A percentile compares a stretch with the other conserved stretches of the same genome.
Evolutionary conservation across 306 rosid species (phyloP).

Genomic region (Benincasa hispida): DNA sequence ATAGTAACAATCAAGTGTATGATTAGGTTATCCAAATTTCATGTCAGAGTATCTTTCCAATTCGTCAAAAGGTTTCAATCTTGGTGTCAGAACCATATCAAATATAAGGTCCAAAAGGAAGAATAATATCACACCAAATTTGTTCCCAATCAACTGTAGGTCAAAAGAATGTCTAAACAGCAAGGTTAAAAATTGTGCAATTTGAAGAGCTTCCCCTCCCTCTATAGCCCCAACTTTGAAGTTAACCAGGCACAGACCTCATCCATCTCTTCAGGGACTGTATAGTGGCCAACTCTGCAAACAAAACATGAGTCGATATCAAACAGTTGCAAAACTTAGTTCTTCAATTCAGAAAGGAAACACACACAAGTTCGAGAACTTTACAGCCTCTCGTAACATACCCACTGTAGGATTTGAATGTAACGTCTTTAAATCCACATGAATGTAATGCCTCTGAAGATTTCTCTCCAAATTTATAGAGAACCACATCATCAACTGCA

Average conservation of each 20-base stretch:
- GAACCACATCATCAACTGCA: slow-evolving; percentile 82
- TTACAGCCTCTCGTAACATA: slow-evolving; percentile 10
- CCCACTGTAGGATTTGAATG: slow-evolving; percentile 70
- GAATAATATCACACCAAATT: neutral
- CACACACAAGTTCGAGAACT: neutral
- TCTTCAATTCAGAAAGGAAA: neutral
- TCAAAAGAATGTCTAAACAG: slow-evolving; percentile 7
- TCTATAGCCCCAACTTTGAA: slow-evolving; percentile 52
- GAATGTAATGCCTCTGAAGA: slow-evolving; percentile 46
- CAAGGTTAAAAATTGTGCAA: neutral
- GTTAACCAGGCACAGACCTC: slow-evolving; percentile 71
- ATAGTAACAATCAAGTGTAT: neutral
- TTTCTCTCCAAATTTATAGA: slow-evolving; percentile 74
- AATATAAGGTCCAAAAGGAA: neutral
- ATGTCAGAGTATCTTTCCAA: neutral
- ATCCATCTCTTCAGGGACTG: slow-evolving; percentile 89
- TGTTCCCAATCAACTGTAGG: slow-evolving; percentile 1
- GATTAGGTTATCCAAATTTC: neutral
- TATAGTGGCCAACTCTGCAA: slow-evolving; percentile 86
- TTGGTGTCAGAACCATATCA: slow-evolving; percentile 1
- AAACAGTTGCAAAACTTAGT: neutral
- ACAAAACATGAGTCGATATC: neutral
- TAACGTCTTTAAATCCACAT: slow-evolving; percentile 57
- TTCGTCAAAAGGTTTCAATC: neutral
- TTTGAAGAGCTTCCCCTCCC: neutral